Evolutionary conservation across 2,329 filamentous ascomycete species (phyloP).

Genomic region (Trichoderma sp.): DNA sequence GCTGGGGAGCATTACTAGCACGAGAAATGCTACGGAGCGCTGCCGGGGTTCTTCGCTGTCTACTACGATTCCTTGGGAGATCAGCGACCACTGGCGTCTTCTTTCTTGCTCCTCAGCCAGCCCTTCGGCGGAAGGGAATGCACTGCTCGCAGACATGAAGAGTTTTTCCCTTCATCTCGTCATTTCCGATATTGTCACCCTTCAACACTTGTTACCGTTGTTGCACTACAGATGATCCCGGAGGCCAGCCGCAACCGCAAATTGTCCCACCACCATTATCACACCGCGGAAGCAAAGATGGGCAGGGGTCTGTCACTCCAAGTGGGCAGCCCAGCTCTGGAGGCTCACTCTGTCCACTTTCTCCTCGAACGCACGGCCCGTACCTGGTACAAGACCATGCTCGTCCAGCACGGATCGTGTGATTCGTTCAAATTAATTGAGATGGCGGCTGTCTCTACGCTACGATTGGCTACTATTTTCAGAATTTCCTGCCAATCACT

Average conservation of each 20-base stretch:
- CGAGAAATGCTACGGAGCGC: neutral
- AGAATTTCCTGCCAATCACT: slow-evolving; percentile 28
- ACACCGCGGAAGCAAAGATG: slow-evolving; percentile 19
- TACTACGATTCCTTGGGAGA: neutral
- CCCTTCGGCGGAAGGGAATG: slow-evolving; percentile 15
- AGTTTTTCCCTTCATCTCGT: neutral
- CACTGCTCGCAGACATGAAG: neutral
- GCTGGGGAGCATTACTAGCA: slow-evolving; percentile 14
- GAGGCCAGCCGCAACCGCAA: slow-evolving; percentile 26
- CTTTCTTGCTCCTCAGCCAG: slow-evolving; percentile 4
- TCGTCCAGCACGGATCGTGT: neutral
- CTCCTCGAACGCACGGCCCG: slow-evolving; percentile 10
- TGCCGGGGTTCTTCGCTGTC: too few species aligned
- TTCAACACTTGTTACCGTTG: neutral
- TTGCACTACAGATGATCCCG: slow-evolving; percentile 17
- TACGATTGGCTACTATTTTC: slow-evolving; percentile 18
- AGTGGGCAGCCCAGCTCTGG: slow-evolving; percentile 13
- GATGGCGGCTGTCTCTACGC: slow-evolving; percentile 19
- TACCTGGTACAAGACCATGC: neutral
- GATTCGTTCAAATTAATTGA: slow-evolving; percentile 23
- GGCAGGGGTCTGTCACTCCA: slow-evolving; percentile 5
- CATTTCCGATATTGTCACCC: slow-evolving; percentile 20
- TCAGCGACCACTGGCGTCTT: neutral
- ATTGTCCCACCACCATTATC: slow-evolving; percentile 27
- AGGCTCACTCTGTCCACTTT: slow-evolving; percentile 21